These are phyloP conservation scores for Camellia granthamiana DNA, from an alignment of 148 eudicot genomes.

Conservation along the genomic window DNA sequence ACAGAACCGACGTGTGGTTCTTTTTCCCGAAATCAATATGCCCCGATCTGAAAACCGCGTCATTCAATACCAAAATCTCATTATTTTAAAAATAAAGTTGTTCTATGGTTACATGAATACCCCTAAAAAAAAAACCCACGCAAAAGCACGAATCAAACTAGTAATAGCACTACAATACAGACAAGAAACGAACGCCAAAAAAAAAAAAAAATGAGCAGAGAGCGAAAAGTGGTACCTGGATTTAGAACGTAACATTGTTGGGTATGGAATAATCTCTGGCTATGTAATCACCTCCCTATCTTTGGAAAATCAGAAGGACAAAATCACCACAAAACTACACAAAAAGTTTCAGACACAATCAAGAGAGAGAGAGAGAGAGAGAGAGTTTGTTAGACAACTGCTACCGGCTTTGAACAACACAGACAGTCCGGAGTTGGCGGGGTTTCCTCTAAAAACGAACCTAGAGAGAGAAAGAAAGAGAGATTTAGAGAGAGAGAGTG, in stretches of 20 bases:
- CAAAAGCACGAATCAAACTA: not conserved
- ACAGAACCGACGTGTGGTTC: conserved; percentile 12
- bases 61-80: conserved; percentile 5
- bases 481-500: not conserved
- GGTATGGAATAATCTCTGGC: not conserved
- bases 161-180: conserved; percentile 6
- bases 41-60: conserved; percentile 9
- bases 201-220: not conserved
- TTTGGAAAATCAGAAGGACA: conserved; percentile 29
- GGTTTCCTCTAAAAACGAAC: conserved; percentile 1
- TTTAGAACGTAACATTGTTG: conserved; percentile 40
- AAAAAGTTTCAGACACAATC: not conserved
- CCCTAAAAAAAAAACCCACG: not conserved
- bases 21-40: conserved; percentile 15
- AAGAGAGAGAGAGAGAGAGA: not conserved
- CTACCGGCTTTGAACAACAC: not conserved
- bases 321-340: too few species aligned
- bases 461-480: not conserved
- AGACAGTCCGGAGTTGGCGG: conserved; percentile 35
- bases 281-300: conserved; percentile 13
- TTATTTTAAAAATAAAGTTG: not conserved
- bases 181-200: too few species aligned
- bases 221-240: conserved; percentile 31
- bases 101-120: not conserved
- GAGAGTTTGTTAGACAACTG: not conserved